Percentiles rank a stretch among this genome's conserved stretches.
Conservation (phyloP, 202 grass and related monocot species). For the Elaeis oleifera region DNA sequence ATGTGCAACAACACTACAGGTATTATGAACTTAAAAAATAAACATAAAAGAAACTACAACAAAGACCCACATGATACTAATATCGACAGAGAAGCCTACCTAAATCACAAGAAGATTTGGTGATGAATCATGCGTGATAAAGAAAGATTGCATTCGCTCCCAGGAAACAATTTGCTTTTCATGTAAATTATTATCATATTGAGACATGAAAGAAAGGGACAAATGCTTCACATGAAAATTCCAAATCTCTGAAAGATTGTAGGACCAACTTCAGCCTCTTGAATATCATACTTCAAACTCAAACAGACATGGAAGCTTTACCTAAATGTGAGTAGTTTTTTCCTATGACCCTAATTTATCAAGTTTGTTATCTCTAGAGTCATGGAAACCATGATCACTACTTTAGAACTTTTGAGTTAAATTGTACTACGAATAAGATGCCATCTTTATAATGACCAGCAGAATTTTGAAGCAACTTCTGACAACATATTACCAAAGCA, state of each 20-base stretch:
- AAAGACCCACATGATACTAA: not conserved
- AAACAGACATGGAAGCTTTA: not conserved
- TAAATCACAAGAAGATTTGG: constrained; percentile 1
- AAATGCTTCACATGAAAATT: not conserved
- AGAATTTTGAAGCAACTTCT: no score
- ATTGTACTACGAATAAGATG: no score
- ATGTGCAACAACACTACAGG: no score
- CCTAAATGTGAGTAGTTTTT: no score
- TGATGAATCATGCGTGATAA: not conserved
- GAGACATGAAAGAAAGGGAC: not conserved
- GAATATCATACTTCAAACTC: not conserved
- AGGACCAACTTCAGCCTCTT: not conserved
- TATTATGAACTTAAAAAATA: not conserved
- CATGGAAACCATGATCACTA: no score
- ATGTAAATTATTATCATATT: not conserved
- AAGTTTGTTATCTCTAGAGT: no score
- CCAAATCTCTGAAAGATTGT: not conserved
- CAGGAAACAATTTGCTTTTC: not conserved
- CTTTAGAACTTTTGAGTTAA: no score
- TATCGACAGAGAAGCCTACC: not conserved
- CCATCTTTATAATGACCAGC: no score
- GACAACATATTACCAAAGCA: no score
- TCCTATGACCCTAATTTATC: no score
- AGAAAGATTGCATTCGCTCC: not conserved
- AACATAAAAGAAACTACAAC: not conserved